A percentile compares a stretch with the other conserved stretches of the same genome.
phyloP scores from a whole-genome alignment of 2,329 filamentous ascomycete species.

The Verticillium klebahnii region DNA sequence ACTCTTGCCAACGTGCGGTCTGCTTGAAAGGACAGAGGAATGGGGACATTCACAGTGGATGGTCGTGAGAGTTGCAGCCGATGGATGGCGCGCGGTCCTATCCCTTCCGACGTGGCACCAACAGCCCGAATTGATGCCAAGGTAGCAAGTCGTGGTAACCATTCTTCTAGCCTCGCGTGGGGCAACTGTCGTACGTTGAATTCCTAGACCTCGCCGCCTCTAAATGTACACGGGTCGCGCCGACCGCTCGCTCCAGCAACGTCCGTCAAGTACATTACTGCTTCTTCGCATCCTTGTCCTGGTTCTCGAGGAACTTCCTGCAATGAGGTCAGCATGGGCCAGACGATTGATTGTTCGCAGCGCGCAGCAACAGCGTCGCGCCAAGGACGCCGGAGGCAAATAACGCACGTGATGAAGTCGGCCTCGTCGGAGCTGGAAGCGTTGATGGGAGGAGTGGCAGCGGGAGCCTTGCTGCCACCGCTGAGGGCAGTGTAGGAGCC shows the following conservation, averaged over 20 bases:
- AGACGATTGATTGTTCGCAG: not conserved
- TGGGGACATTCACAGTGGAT: not conserved
- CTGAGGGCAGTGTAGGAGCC: slow-evolving; percentile 39
- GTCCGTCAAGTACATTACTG: slow-evolving; percentile 25
- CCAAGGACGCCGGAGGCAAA: not conserved
- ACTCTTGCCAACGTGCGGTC: no score
- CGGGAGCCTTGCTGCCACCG: slow-evolving; percentile 38
- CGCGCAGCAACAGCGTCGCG: slow-evolving; percentile 9
- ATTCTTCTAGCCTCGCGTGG: not conserved
- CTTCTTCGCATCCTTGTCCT: slow-evolving; percentile 37
- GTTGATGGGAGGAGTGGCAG: slow-evolving; percentile 54
- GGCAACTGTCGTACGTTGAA: not conserved
- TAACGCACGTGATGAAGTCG: slow-evolving; percentile 59
- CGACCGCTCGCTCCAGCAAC: slow-evolving; percentile 6
- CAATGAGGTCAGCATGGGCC: slow-evolving; percentile 5
- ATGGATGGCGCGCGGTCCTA: not conserved
- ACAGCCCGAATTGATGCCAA: not conserved
- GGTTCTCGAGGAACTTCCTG: slow-evolving; percentile 44
- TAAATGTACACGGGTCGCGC: slow-evolving; percentile 20
- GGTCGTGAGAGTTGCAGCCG: not conserved
- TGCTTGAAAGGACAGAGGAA: not conserved
- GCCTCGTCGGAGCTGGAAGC: slow-evolving; percentile 58
- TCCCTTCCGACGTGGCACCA: not conserved
- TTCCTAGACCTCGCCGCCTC: slow-evolving; percentile 6
- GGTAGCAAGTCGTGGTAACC: not conserved